phyloP scores from a whole-genome alignment of 148 eudicot species.

The Linanthus parryae region DNA sequence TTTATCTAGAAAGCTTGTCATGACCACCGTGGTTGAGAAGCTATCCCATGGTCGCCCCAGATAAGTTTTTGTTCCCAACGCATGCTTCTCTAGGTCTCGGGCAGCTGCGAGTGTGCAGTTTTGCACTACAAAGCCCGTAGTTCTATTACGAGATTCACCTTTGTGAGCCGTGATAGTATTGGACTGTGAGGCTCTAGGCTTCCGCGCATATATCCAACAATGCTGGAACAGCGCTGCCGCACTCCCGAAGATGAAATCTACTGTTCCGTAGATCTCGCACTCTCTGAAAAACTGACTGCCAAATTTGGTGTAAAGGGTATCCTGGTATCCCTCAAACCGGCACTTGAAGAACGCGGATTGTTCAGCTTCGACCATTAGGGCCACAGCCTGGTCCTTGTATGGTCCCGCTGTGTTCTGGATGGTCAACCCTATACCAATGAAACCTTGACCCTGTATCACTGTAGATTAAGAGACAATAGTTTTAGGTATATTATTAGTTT shows the following conservation, averaged over 20 bases:
- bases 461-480: not conserved
- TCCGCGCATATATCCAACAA: slow-evolving; percentile 23
- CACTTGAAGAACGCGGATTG: not conserved
- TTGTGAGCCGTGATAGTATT: slow-evolving; percentile 31
- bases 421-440: not conserved
- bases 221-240: slow-evolving; percentile 20
- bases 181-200: slow-evolving; percentile 17
- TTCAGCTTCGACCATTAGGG: not conserved
- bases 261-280: not conserved
- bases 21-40: slow-evolving; percentile 15
- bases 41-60: slow-evolving; percentile 38
- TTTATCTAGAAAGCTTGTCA: slow-evolving; percentile 15
- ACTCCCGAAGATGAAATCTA: not conserved
- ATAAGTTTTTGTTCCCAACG: slow-evolving; percentile 9
- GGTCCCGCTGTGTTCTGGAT: not conserved
- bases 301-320: not conserved
- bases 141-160: slow-evolving; percentile 21
- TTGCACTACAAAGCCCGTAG: slow-evolving; percentile 25
- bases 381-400: not conserved
- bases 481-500: no score
- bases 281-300: not conserved
- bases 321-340: not conserved
- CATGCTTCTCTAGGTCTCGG: slow-evolving; percentile 7
- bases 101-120: slow-evolving; percentile 15
- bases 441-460: not conserved